Evolutionary conservation across 345 rosid genomes (phyloP).

Genomic region (Citrus cavaleriei): DNA sequence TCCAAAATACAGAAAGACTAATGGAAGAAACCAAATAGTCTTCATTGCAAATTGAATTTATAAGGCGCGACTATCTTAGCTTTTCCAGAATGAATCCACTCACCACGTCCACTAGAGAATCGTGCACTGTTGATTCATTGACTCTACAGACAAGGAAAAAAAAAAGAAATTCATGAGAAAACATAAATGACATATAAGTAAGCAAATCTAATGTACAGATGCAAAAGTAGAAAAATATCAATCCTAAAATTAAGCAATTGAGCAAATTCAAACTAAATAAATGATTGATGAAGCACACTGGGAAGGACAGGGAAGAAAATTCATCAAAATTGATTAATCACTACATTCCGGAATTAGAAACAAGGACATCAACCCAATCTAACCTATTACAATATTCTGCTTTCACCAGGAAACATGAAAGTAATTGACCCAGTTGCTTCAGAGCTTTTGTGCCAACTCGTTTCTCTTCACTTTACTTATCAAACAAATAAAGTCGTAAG

Average conservation of each 20-base stretch:
- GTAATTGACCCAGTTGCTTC: background rate
- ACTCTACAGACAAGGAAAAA: conserved; percentile 1
- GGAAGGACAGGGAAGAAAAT: background rate
- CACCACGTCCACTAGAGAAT: conserved; percentile 1
- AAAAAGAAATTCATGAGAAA: background rate
- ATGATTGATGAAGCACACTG: background rate
- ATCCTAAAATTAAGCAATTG: background rate
- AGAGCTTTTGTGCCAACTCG: background rate
- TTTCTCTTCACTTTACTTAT: background rate
- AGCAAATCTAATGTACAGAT: background rate
- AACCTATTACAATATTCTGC: background rate
- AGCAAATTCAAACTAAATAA: background rate
- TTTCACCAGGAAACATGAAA: background rate
- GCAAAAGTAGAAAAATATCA: background rate
- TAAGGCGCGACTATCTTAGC: conserved; percentile 1
- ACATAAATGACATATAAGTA: background rate
- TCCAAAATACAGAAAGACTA: conserved; percentile 30
- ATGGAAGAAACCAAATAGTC: conserved; percentile 24
- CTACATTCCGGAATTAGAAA: background rate
- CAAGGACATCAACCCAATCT: background rate
- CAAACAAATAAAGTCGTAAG: background rate
- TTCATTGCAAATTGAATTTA: conserved; percentile 30
- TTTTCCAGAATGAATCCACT: conserved; percentile 8
- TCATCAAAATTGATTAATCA: background rate
- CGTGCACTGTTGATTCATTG: conserved; percentile 1